Evolutionary conservation across 768 basidiomycete genomes (phyloP).

Genomic region (Tubosaeta sp.): DNA sequence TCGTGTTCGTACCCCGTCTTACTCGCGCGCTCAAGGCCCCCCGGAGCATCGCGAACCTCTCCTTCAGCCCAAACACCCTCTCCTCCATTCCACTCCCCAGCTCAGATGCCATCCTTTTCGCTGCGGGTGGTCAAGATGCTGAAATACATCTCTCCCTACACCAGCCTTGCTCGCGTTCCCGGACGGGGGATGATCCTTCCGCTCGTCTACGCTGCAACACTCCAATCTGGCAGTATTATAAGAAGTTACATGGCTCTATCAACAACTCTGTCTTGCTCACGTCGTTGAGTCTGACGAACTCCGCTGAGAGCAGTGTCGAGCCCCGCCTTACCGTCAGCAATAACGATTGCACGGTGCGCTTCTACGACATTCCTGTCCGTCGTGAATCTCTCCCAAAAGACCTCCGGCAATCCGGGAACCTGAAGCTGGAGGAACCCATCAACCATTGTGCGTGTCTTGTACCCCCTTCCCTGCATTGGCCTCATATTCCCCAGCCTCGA

Average conservation of each 20-base stretch:
- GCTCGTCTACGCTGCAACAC: conserved; percentile 7
- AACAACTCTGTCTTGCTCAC: conserved; percentile 77
- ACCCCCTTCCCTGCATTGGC: conserved; percentile 3
- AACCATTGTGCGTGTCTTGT: conserved; percentile 65
- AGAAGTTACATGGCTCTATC: conserved; percentile 60
- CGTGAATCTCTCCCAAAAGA: conserved; percentile 38
- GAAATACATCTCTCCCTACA: conserved; percentile 65
- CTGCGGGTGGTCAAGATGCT: conserved; percentile 70
- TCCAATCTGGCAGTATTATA: conserved; percentile 52
- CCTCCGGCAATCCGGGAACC: conserved; percentile 47
- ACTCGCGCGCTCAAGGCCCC: conserved; percentile 34
- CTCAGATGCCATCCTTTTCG: conserved; percentile 56
- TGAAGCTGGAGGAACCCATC: conserved; percentile 64
- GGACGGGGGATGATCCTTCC: conserved; percentile 12
- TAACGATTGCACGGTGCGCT: conserved; percentile 78
- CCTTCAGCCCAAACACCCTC: conserved; percentile 62
- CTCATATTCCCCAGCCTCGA: conserved; percentile 54
- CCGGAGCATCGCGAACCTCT: conserved; percentile 47
- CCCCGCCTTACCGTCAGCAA: conserved; percentile 81
- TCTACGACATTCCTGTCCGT: conserved; percentile 70
- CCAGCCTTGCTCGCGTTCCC: conserved; percentile 21
- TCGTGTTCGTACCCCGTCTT: conserved; percentile 13
- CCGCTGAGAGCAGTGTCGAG: conserved; percentile 61
- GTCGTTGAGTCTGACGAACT: conserved; percentile 55
- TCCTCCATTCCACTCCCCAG: conserved; percentile 50